Conservation (phyloP, 176 grass and related monocot genomes). For the Melocanna baccifera region DNA sequence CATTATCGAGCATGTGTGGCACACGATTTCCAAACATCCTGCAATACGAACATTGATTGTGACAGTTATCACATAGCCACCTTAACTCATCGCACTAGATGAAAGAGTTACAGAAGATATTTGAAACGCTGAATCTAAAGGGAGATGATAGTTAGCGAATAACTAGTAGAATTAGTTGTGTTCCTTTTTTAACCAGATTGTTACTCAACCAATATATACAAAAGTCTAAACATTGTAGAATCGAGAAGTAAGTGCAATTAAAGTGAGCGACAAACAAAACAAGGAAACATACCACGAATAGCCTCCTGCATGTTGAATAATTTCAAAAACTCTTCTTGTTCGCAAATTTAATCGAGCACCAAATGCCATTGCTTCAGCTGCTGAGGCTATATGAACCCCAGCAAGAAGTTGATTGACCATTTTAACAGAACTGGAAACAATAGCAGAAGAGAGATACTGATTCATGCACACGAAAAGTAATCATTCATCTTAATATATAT, state of each 20-base stretch:
- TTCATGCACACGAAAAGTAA: not conserved
- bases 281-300: slow-evolving; percentile 74
- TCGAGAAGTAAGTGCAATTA: slow-evolving; percentile 1
- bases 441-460: slow-evolving; percentile 8
- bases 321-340: slow-evolving; percentile 82
- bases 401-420: slow-evolving; percentile 99
- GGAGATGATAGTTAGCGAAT: slow-evolving; percentile 16
- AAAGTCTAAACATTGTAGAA: slow-evolving; percentile 5
- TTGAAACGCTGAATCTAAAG: slow-evolving; percentile 12
- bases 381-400: slow-evolving; percentile 91
- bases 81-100: slow-evolving; percentile 6
- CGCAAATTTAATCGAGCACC: slow-evolving; percentile 71
- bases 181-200: not conserved
- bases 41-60: slow-evolving; percentile 32
- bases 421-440: slow-evolving; percentile 84
- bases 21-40: slow-evolving; percentile 99
- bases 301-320: slow-evolving; percentile 78
- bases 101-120: not conserved
- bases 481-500: not conserved
- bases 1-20: slow-evolving; percentile 91
- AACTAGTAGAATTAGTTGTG: not conserved
- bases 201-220: slow-evolving; percentile 14
- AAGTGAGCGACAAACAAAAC: slow-evolving; percentile 4
- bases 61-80: not conserved
- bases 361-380: slow-evolving; percentile 95